Evolutionary conservation across 2,329 filamentous ascomycete species (phyloP), one percentile per base, ranked within the genome.

Genomic region (Blumeriella jaapii): DNA sequence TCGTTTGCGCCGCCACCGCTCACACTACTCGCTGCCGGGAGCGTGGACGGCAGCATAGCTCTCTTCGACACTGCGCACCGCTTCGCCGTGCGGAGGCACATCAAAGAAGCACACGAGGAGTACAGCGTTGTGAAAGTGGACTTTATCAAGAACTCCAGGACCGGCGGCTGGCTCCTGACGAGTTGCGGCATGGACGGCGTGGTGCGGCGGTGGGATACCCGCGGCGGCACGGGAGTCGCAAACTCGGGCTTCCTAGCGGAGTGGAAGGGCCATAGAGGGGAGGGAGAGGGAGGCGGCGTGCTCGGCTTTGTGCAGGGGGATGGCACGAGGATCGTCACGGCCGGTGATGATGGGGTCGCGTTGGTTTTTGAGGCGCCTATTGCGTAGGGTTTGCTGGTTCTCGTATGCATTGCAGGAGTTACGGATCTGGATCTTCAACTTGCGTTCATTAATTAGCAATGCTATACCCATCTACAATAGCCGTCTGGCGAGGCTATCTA

Each of bases 111-210:
- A 1, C 89, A 93, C 57, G 82, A 87, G 46, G 82, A 84, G n/a
- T 80, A 81, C 52, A 80, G 84, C 1, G 84, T 98, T 13, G 89
- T 96, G 42, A 89, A 93, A 61, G 76, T 96, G 4, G 85, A 95
- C 41, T 98, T 94, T 53, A 72, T 93, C 39, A 65, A 66, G 54
- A 62, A 55, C 56, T 61, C 46, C 55, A 52, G 45, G 47, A 61
- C 52, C 38, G 64, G 54, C 49, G 69, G 60, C 39, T 89, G 74
- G 77, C 55, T 93, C 42, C 64, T 96, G 34, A 96, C 89, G 2
- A 84, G 76, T 45, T 87, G 79, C 48, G 91, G 91, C 6, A 84
- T 95, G 69, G 91, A 98, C 53, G 89, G 91, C 12, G 85, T 87
- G 0, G 74, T 98, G 13, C 69, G 84, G 52, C 68, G 87, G 41